phyloP scores from a whole-genome alignment of 2,329 filamentous ascomycete genomes.

The Cordyceps cateniannulata region DNA sequence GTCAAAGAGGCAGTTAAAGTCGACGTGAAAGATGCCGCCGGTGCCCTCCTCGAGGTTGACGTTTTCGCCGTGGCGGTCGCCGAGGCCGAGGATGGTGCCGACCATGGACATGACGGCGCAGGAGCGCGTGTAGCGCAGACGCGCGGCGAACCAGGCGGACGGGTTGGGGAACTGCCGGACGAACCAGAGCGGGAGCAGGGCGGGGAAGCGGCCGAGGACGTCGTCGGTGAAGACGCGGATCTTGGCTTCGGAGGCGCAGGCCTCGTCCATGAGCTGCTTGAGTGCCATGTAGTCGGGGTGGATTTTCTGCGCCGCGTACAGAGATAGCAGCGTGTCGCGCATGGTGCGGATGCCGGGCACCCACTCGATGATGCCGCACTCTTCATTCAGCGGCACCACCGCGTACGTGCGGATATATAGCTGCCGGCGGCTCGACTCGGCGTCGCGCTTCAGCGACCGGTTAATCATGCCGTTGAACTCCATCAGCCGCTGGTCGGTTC shows the following conservation, averaged over 20 bases:
- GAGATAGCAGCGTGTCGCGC: conserved; percentile 77
- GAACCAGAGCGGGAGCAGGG: conserved; percentile 91
- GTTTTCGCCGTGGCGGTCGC: conserved; percentile 95
- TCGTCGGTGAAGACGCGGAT: conserved; percentile 64
- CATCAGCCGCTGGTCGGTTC: conserved; percentile 97
- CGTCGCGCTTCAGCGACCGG: conserved; percentile 81
- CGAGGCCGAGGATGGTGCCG: conserved; percentile 85
- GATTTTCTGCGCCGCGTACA: conserved; percentile 72
- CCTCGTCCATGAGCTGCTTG: conserved; percentile 57
- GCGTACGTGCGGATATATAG: conserved; percentile 96
- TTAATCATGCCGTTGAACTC: conserved; percentile 99
- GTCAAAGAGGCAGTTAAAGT: conserved; percentile 99
- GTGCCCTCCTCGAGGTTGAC: conserved; percentile 90
- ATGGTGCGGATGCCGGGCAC: conserved; percentile 92
- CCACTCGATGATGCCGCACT: conserved; percentile 98
- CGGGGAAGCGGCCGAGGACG: conserved; percentile 62
- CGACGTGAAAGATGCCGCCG: conserved; percentile 92
- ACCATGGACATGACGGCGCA: conserved; percentile 99
- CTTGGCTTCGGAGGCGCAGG: conserved; percentile 49
- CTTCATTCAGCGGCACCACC: conserved; percentile 93
- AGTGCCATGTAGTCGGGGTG: conserved; percentile 63
- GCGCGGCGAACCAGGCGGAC: conserved; percentile 82
- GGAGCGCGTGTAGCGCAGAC: conserved; percentile 84
- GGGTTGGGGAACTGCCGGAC: conserved; percentile 91
- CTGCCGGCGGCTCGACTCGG: conserved; percentile 82